These are phyloP conservation scores for Camellia oleifera DNA, from an alignment of 179 eudicot species.

Conservation along the genomic window DNA sequence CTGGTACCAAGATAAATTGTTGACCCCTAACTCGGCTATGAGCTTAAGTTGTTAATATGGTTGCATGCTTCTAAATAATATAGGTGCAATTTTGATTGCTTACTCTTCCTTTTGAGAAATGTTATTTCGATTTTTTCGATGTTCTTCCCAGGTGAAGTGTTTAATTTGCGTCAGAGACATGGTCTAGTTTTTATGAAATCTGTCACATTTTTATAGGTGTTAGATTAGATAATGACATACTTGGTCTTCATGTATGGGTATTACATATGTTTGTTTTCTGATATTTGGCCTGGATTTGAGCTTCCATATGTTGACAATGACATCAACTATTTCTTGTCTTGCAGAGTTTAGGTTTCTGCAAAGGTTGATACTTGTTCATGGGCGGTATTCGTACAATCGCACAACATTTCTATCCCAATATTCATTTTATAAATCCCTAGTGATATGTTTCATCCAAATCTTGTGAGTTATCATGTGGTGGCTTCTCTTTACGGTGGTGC, in stretches of 20 bases:
- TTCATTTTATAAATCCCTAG: constrained; percentile 89
- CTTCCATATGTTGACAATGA: constrained; percentile 3
- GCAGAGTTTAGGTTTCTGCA: constrained; percentile 91
- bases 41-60: neutral
- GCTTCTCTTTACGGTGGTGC: neutral
- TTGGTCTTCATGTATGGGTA: neutral
- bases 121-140: neutral
- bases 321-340: constrained; percentile 16
- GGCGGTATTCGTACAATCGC: constrained; percentile 96
- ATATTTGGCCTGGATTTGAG: neutral
- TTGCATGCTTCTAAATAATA: neutral
- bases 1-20: too few relatives aligned
- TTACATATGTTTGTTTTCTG: neutral
- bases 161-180: neutral
- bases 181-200: neutral
- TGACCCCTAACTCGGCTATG: too few relatives aligned
- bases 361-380: constrained; percentile 95
- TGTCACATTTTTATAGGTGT: neutral
- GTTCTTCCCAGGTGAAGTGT: neutral
- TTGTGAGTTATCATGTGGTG: constrained; percentile 51
- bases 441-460: constrained; percentile 95
- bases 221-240: neutral
- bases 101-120: neutral
- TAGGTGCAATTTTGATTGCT: neutral
- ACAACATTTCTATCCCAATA: constrained; percentile 95